Conservation (phyloP, 768 basidiomycete species). For the Leccinum uliginosum region DNA sequence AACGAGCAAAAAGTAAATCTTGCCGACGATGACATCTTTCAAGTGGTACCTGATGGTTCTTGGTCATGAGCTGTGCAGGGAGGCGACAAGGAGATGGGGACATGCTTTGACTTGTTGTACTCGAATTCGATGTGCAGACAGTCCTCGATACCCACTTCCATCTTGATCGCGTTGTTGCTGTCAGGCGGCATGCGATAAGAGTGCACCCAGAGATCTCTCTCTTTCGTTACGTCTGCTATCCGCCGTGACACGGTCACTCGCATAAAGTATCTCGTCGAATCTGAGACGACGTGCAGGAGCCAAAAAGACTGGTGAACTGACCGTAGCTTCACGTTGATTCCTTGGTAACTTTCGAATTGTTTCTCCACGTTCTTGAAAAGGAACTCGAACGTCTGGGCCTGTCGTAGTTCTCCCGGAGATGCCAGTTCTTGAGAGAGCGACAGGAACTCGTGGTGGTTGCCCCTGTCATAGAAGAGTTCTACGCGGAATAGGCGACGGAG, state of each 20-base stretch:
- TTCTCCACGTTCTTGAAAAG: conserved; percentile 99
- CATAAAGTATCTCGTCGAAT: conserved; percentile 71
- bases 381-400: conserved; percentile 95
- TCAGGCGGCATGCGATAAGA: conserved; percentile 99
- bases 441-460: conserved; percentile 97
- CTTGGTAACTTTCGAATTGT: conserved; percentile 96
- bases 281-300: conserved; percentile 3
- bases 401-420: conserved; percentile 94
- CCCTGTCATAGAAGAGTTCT: conserved; percentile 93
- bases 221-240: conserved; percentile 91
- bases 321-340: conserved; percentile 98
- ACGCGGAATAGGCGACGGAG: not conserved
- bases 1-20: conserved; percentile 98
- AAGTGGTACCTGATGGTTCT: conserved; percentile 75
- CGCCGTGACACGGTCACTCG: conserved; percentile 87
- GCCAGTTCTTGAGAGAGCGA: conserved; percentile 94
- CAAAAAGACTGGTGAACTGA: conserved; percentile 33
- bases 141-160: conserved; percentile 99
- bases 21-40: conserved; percentile 98
- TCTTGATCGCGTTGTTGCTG: conserved; percentile 96
- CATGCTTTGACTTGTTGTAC: conserved; percentile 98
- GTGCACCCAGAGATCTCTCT: conserved; percentile 96
- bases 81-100: conserved; percentile 7
- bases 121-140: conserved; percentile 99
- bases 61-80: conserved; percentile 1